These are phyloP conservation scores for Backusella morwellensis DNA, from an alignment of 192 early-diverging fungal genomes.

Conservation along the genomic window DNA sequence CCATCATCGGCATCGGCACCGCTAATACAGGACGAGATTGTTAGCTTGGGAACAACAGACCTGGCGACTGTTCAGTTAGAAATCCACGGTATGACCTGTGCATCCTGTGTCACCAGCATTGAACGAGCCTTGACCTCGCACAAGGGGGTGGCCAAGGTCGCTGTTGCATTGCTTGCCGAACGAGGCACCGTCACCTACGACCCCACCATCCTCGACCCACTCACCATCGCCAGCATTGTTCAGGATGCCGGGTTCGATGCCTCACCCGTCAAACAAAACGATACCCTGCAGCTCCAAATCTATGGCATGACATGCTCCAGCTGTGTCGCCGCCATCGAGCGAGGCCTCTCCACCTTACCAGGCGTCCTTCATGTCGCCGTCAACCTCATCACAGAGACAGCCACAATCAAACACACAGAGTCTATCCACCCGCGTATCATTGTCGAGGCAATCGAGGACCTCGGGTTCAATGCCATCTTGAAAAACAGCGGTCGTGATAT, in stretches of 20 bases:
- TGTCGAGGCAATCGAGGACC: slow-evolving; percentile 73
- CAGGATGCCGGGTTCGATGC: slow-evolving; percentile 82
- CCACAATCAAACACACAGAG: slow-evolving; percentile 62
- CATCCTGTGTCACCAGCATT: slow-evolving; percentile 73
- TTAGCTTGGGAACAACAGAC: slow-evolving; percentile 31
- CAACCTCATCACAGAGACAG: slow-evolving; percentile 71
- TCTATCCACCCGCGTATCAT: slow-evolving; percentile 72
- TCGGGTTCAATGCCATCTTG: slow-evolving; percentile 50
- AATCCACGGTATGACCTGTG: slow-evolving; percentile 91
- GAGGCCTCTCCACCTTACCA: slow-evolving; percentile 45
- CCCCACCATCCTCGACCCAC: slow-evolving; percentile 30
- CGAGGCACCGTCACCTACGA: slow-evolving; percentile 72
- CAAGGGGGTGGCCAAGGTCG: slow-evolving; percentile 39
- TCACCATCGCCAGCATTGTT: slow-evolving; percentile 66
- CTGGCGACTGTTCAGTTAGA: slow-evolving; percentile 63
- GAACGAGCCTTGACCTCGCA: slow-evolving; percentile 61
- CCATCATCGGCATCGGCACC: neutral
- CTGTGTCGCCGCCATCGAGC: slow-evolving; percentile 76
- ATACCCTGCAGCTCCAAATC: slow-evolving; percentile 31
- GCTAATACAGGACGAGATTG: neutral
- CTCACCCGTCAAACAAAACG: slow-evolving; percentile 32
- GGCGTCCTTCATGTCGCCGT: slow-evolving; percentile 53
- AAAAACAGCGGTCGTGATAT: slow-evolving; percentile 46
- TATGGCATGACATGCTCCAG: slow-evolving; percentile 87
- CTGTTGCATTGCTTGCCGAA: slow-evolving; percentile 79